Conservation (phyloP, 75 land plant species). For the Pinus tabuliformis region DNA sequence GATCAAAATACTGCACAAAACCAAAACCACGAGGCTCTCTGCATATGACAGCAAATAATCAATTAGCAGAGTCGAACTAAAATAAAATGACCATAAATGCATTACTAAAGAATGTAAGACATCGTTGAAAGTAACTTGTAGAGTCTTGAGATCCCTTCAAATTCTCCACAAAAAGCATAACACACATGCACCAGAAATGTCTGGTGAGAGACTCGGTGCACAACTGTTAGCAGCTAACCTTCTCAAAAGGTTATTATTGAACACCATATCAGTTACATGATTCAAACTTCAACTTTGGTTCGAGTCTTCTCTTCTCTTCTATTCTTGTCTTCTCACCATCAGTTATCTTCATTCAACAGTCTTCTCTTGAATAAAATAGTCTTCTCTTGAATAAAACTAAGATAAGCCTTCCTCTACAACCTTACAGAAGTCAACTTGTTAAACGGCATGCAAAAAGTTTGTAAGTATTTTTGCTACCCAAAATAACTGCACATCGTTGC, state of each 20-base stretch:
- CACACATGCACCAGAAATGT: neutral
- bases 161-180: neutral
- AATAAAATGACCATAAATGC: neutral
- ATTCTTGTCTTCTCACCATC: slow-evolving; percentile 17
- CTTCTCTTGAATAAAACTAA: too few species aligned
- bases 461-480: neutral
- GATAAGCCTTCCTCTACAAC: slow-evolving; percentile 15
- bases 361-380: slow-evolving; percentile 15
- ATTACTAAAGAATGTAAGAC: neutral
- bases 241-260: slow-evolving; percentile 8
- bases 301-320: slow-evolving; percentile 19
- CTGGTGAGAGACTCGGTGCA: neutral
- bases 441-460: neutral
- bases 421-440: slow-evolving; percentile 3
- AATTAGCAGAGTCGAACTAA: neutral
- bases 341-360: slow-evolving; percentile 18
- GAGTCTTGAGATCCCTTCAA: neutral
- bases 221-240: neutral
- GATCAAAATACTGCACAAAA: slow-evolving; percentile 40
- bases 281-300: slow-evolving; percentile 24
- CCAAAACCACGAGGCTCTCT: slow-evolving; percentile 60
- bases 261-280: slow-evolving; percentile 1
- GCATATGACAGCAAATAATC: slow-evolving; percentile 4
- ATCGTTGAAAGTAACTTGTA: neutral
- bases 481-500: neutral